Conservation (phyloP, 1,139 yeast genomes). For the Debaryomyces psychrophilus region DNA sequence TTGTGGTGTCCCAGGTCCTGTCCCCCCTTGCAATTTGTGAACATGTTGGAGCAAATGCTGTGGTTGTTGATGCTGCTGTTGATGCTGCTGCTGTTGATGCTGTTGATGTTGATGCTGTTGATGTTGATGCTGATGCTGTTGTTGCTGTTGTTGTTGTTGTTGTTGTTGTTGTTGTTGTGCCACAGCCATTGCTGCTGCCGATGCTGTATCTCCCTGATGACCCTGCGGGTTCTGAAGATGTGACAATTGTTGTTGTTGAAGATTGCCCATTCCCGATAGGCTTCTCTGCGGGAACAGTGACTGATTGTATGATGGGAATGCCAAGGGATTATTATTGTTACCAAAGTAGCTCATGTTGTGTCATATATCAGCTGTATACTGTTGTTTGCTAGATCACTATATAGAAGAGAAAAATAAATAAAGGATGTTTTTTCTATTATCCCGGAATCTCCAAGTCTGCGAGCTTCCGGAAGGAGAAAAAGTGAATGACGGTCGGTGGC, state of each 20-base stretch:
- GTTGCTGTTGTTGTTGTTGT: conserved; percentile 18
- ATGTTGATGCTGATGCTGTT: conserved; percentile 21
- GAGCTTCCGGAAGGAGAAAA: conserved; percentile 4
- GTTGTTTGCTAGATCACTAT: neutral
- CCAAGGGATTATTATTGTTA: conserved; percentile 20
- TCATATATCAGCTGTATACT: conserved; percentile 6
- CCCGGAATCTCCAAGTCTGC: conserved; percentile 6
- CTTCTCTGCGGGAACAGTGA: conserved; percentile 18
- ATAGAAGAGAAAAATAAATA: conserved; percentile 4
- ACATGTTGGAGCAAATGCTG: conserved; percentile 18
- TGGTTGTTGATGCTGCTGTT: conserved; percentile 24
- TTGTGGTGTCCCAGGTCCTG: conserved; percentile 14
- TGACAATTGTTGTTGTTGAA: conserved; percentile 17
- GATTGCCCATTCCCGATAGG: conserved; percentile 14
- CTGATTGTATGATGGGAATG: conserved; percentile 29
- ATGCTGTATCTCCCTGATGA: conserved; percentile 15
- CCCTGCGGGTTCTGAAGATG: conserved; percentile 13
- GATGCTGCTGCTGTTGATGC: conserved; percentile 22
- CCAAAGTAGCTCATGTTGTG: conserved; percentile 23
- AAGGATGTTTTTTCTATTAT: conserved; percentile 3
- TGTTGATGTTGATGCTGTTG: no score
- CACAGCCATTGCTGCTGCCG: conserved; percentile 20
- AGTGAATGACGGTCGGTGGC: conserved; percentile 6
- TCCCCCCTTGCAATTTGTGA: conserved; percentile 19
- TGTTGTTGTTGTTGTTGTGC: conserved; percentile 22